These are phyloP conservation scores for Pichia phayaonensis DNA, from an alignment of 805 yeast genomes.

Conservation along the genomic window DNA sequence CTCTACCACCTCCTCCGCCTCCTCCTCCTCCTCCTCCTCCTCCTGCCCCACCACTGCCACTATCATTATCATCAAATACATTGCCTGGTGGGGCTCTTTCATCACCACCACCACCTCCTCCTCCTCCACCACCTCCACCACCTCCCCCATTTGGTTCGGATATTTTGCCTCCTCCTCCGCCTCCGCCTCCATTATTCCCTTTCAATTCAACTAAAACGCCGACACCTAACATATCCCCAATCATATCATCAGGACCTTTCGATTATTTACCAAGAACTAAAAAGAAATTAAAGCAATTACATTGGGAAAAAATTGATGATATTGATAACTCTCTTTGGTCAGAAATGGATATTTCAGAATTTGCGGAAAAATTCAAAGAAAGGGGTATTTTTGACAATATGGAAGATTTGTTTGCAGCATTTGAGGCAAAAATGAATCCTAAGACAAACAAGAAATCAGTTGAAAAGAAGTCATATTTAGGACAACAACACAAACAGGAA, in stretches of 20 bases:
- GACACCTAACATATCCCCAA: constrained; percentile 15
- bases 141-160: constrained; percentile 19
- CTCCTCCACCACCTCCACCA: constrained; percentile 26
- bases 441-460: constrained; percentile 37
- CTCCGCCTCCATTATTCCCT: constrained; percentile 27
- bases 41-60: too few species aligned
- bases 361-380: constrained; percentile 57
- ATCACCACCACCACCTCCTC: constrained; percentile 20
- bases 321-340: constrained; percentile 87
- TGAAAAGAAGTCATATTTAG: constrained; percentile 58
- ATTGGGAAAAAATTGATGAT: constrained; percentile 90
- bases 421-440: constrained; percentile 48
- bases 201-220: constrained; percentile 10
- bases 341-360: constrained; percentile 46
- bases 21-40: constrained; percentile 21
- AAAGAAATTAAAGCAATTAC: constrained; percentile 82
- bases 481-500: constrained; percentile 86
- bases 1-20: constrained; percentile 1
- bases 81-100: constrained; percentile 4
- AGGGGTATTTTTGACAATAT: constrained; percentile 79
- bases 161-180: constrained; percentile 28
- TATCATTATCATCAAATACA: constrained; percentile 10
- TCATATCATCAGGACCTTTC: constrained; percentile 28
- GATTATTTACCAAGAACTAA: constrained; percentile 61
- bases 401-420: constrained; percentile 83